Evolutionary conservation across 2,329 filamentous ascomycete species (phyloP), one percentile per base, ranked within the genome.

Genomic region (Trichoderma sp.): DNA sequence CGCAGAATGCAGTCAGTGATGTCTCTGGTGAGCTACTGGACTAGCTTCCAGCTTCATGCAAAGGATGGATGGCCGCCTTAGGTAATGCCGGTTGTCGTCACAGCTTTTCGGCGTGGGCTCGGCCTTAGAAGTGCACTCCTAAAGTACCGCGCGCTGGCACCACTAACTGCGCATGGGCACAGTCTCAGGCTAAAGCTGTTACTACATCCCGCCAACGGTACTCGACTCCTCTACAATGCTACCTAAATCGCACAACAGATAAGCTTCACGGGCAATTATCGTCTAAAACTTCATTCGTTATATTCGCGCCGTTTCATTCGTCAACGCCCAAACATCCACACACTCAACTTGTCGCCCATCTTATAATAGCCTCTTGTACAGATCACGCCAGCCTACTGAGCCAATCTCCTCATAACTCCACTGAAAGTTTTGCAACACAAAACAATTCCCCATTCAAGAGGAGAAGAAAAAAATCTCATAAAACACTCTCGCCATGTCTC

Each of bases 401-500:
- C 19, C 6, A 29, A 2, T 29, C 2, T 29, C 40, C 11, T 47
- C 8, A 3, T 7, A 52, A 3, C 2, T 31, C 43, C 14, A 21
- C 21, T 6, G 1, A 19, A 21, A 29, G 21, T 2, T 10, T 7
- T 2, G 49, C 35, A 16, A 16, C 2, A 31, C n/a, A 24, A 14
- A 7, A 1, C 37, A 43, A 33, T 33, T 27, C 16, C 5, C 29
- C 16, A 47, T 7, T 21, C 31, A 24, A 29, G 13, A 14, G 24
- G 14, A 24, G 13, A 43, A 2, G 13, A 16, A 59, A 66, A 66
- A 24, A 37, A 58, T 8, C 52, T 24, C 49, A 40, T 21, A 29
- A 58, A 66, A 16, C 21, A 21, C 29, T 24, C 6, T 2, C 35
- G 47, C 49, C 58, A 99, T 99, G 96, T 99, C 96, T 69, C 91